These are phyloP conservation scores for Saccharomyces pastorianus DNA, from an alignment of 1,139 yeast genomes.

Conservation along the genomic window DNA sequence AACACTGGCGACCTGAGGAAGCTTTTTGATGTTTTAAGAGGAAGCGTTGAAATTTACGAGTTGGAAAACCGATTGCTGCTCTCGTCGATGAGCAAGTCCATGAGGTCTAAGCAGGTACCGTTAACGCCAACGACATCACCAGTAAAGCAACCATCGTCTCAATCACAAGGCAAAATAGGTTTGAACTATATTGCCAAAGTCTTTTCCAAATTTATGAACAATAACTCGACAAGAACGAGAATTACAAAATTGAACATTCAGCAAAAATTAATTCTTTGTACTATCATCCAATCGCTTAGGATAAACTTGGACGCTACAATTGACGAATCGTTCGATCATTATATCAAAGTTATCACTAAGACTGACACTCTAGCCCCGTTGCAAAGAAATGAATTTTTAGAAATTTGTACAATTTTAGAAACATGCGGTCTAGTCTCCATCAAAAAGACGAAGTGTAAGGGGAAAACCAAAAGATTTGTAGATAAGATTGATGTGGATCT, in stretches of 20 bases:
- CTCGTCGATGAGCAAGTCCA: constrained; percentile 14
- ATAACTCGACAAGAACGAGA: constrained; percentile 39
- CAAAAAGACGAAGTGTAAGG: constrained; percentile 20
- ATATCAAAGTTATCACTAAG: constrained; percentile 37
- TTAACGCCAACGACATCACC: constrained; percentile 1
- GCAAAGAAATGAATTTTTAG: constrained; percentile 69
- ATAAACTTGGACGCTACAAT: constrained; percentile 21
- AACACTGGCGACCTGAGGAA: constrained; percentile 88
- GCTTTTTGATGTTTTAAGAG: constrained; percentile 82
- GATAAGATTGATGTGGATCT: constrained; percentile 24
- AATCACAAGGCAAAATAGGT: constrained; percentile 44
- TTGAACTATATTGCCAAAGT: constrained; percentile 74
- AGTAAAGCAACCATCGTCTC: constrained; percentile 18
- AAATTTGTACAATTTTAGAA: constrained; percentile 70
- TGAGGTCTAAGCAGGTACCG: constrained; percentile 28
- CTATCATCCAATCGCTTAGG: constrained; percentile 47
- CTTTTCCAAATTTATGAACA: constrained; percentile 49
- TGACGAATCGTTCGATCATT: constrained; percentile 51
- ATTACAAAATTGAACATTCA: constrained; percentile 59
- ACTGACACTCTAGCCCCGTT: constrained; percentile 45
- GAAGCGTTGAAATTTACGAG: constrained; percentile 72
- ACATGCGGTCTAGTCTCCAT: constrained; percentile 45
- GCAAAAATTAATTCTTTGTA: constrained; percentile 66
- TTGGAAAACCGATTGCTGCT: constrained; percentile 12
- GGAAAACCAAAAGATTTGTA: constrained; percentile 23